Evolutionary conservation across 176 grass and related monocot genomes (phyloP), one percentile per base, ranked within the genome.

Genomic region (Phyllostachys edulis): DNA sequence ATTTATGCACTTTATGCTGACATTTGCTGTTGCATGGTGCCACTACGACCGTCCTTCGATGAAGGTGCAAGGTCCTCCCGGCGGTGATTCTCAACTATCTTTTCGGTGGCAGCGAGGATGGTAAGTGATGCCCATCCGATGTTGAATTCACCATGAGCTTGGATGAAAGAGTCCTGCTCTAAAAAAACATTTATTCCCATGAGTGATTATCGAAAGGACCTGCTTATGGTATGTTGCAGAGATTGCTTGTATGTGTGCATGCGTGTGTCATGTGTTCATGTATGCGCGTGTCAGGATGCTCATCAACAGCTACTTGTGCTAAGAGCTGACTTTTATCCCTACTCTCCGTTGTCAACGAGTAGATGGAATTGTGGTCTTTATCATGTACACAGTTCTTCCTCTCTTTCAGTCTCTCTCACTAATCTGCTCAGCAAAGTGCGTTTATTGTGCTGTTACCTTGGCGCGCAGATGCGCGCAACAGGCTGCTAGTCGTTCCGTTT

Each of bases 61-160:
- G 14, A 93, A 93, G 87, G 91, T 93, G 46, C 91, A 93, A 81
- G 69, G 81, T 62, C 81, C 91, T 81, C 91, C 91, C 27, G 88
- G 91, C 1, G 88, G 91, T 73, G 88, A 66, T 5, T 93, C 91
- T 29, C 85, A 81, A 73, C 63, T 93, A 93, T 68, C 88, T 93
- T 24, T 93, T 93, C 67, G 73, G 85, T 40, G 81, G 88, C 44
- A 79, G 66, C 54, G 57, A 90, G 69, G 86, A 84, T 49, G 82
- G 86, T 45, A 92, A 92, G 82, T 93, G 84, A 93, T 57, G 72
- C 18, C 8, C 72, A 72, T 62, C 18, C 15, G 46, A 69, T 49
- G 34, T 70, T 80, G 63, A 46, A 45, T 76, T 60, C 3, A 18
- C 60, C 24, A 61, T 85, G 76, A 62, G 11, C 69, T 81, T 75